Evolutionary conservation across 2,329 filamentous ascomycete species (phyloP).

Genomic region (Cladosporium sp.): DNA sequence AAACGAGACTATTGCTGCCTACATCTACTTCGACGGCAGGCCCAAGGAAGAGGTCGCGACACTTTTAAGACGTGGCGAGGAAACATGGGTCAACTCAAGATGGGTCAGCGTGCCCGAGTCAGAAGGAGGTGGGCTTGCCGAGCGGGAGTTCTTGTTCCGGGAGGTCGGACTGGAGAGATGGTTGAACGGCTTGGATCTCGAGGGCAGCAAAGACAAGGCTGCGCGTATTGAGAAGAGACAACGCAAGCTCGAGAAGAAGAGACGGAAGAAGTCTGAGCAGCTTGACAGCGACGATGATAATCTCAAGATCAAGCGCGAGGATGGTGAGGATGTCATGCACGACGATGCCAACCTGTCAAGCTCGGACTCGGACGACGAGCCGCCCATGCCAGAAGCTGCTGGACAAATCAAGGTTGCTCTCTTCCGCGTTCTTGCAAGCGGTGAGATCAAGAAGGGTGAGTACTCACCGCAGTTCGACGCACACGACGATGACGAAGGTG

Average conservation of each 20-base stretch:
- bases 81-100: slow-evolving; percentile 98
- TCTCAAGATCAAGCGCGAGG: slow-evolving; percentile 41
- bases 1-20: slow-evolving; percentile 96
- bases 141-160: slow-evolving; percentile 94
- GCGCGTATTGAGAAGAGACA: slow-evolving; percentile 70
- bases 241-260: slow-evolving; percentile 71
- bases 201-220: slow-evolving; percentile 76
- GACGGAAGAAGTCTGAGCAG: slow-evolving; percentile 63
- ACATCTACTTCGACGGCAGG: slow-evolving; percentile 97
- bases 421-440: slow-evolving; percentile 91
- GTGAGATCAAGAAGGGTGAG: slow-evolving; percentile 96
- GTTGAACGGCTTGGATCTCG: slow-evolving; percentile 92
- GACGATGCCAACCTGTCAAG: slow-evolving; percentile 71
- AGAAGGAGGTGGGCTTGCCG: slow-evolving; percentile 90
- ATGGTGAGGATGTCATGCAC: slow-evolving; percentile 68
- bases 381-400: slow-evolving; percentile 83
- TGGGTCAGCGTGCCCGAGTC: slow-evolving; percentile 94
- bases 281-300: slow-evolving; percentile 59
- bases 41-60: slow-evolving; percentile 97
- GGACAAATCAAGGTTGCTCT: slow-evolving; percentile 98
- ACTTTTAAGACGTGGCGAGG: slow-evolving; percentile 84
- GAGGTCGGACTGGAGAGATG: slow-evolving; percentile 95
- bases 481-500: slow-evolving; percentile 84
- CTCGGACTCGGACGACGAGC: slow-evolving; percentile 76
- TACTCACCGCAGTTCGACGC: slow-evolving; percentile 98